Base-by-base conservation (phyloP, 129 eudicot genomes). In the Rutidosis leptorrhynchoides region DNA sequence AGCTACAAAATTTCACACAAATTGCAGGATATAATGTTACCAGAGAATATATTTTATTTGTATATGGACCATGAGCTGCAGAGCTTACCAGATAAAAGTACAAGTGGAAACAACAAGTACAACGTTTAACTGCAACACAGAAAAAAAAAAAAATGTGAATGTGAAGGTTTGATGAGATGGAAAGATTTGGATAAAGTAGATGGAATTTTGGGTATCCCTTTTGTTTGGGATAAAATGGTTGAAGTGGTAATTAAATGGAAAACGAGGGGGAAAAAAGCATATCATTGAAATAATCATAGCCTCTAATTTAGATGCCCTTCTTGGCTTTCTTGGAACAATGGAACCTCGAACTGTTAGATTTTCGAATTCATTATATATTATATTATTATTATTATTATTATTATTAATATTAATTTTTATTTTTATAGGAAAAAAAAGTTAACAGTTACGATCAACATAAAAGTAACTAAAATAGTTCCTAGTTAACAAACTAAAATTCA, bases 111-210 rank as follows among this genome's bases (percentile, higher is more conserved):
- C n/a, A n/a, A n/a, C n/a, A n/a, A n/a, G n/a, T n/a, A 74, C 79
- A 58, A 68, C 5, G 49, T 19, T 35, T 60, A 35, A 59, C 16
- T 75, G 57, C 48, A 51, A 27, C 6, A 59, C 26, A n/a, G 6
- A 17, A 58, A 67, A 67, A 59, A 16, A 60, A 53, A 67, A 59
- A 16, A 60, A 53, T 5, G 26, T 48, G 73, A 74, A 48, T 27
- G 20, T 58, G 46, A 33, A 48, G 51, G 25, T 49, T 45, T 33
- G 48, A 75, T 67, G 69, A 67, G 63, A 59, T 64, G 71, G 35
- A 37, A 37, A 25, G 64, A 22, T 67, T 75, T 59, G 74, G 79
- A 75, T 75, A 67, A 51, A 75, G 33, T 58, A 60, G 58, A 30
- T 16, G 49, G 27, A 27, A 26, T 53, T 57, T 73, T 71, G 59